Evolutionary conservation across 2,329 filamentous ascomycete species (phyloP).

Genomic region (Zasmidium cellare): DNA sequence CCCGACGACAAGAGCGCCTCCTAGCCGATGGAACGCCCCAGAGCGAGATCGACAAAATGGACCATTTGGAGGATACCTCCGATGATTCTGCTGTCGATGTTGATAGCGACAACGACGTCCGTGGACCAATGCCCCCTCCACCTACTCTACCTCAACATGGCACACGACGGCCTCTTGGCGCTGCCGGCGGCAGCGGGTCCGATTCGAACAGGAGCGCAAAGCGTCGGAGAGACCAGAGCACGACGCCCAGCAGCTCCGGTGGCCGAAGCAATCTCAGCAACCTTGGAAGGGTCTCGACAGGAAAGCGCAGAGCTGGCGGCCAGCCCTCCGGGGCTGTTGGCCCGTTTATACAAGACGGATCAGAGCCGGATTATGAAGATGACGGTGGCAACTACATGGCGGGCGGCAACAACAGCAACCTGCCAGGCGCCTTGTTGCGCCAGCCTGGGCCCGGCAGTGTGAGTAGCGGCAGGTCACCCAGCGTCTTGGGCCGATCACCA

Average conservation of each 20-base stretch:
- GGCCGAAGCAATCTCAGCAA: not conserved
- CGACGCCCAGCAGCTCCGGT: not conserved
- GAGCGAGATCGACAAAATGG: too few species aligned
- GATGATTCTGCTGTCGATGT: conserved; percentile 5
- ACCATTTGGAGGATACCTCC: too few species aligned
- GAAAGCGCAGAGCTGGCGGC: too few species aligned
- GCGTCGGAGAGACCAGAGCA: too few species aligned
- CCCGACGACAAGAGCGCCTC: not conserved
- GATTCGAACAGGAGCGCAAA: too few species aligned
- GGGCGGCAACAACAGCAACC: not conserved
- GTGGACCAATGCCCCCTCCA: not conserved
- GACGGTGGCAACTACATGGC: not conserved
- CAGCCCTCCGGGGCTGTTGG: too few species aligned
- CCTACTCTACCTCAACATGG: not conserved
- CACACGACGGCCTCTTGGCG: not conserved
- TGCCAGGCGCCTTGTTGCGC: not conserved
- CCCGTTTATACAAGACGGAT: too few species aligned
- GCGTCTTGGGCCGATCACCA: too few species aligned
- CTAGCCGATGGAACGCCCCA: too few species aligned
- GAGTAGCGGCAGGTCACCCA: not conserved
- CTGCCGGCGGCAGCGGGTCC: not conserved
- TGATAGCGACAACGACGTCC: not conserved
- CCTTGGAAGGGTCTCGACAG: too few species aligned
- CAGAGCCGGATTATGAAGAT: not conserved
- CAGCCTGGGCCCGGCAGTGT: not conserved